Conservation (phyloP, 2,329 filamentous ascomycete species). For the Phyllachora maydis region DNA sequence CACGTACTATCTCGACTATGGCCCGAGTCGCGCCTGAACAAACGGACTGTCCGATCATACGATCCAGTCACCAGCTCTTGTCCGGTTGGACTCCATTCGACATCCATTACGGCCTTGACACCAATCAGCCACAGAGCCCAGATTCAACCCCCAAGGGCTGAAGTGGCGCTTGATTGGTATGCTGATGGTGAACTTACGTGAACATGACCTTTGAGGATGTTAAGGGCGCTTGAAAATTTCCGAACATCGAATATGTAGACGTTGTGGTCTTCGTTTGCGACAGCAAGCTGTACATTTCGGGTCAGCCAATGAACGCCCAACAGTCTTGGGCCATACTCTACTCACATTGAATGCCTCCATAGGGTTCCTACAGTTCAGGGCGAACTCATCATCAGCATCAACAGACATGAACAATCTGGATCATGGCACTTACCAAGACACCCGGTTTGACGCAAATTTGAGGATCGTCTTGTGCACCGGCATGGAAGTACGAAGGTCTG, state of each 20-base stretch:
- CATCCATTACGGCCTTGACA: conserved; percentile 96
- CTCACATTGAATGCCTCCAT: no score
- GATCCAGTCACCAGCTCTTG: conserved; percentile 82
- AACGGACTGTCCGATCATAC: conserved; percentile 69
- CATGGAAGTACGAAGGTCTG: conserved; percentile 74
- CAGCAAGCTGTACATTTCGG: conserved; percentile 60
- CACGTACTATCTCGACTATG: conserved; percentile 79
- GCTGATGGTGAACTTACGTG: no score
- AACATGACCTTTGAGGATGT: conserved; percentile 79
- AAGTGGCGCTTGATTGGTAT: no score
- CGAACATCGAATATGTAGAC: conserved; percentile 87
- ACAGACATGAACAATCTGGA: conserved; percentile 22
- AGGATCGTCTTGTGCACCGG: conserved; percentile 67
- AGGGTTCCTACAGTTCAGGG: conserved; percentile 6
- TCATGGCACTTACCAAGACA: conserved; percentile 91
- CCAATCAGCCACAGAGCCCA: no score
- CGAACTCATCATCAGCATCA: neutral
- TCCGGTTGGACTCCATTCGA: conserved; percentile 87
- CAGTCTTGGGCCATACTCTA: no score
- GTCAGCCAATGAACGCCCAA: no score
- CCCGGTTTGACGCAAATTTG: conserved; percentile 61
- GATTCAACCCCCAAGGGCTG: no score
- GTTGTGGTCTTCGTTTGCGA: conserved; percentile 89
- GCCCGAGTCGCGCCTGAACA: conserved; percentile 65
- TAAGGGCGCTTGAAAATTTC: conserved; percentile 69